Conservation (phyloP, 23 red algal species). For the Gracilaria domingensis region DNA sequence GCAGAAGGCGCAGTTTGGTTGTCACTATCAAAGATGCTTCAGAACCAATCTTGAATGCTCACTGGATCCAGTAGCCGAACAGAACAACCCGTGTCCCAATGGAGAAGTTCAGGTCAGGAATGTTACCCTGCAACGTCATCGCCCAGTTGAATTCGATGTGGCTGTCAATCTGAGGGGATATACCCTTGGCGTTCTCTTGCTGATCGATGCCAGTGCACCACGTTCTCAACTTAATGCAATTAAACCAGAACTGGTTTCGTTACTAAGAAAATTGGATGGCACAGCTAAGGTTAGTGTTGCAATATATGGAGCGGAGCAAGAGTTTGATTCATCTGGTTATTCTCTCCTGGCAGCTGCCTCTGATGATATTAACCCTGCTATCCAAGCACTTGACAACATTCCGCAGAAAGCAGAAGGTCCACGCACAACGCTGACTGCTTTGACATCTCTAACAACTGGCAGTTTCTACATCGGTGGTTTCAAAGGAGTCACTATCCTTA, state of each 20-base stretch:
- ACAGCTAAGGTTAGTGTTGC: constrained; percentile 2
- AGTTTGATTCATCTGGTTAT: not conserved
- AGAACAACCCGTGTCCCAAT: constrained; percentile 15
- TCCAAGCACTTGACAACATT: constrained; percentile 9
- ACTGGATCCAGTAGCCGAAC: not conserved
- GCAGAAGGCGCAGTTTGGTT: not conserved
- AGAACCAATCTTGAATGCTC: not conserved
- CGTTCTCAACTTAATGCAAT: not conserved
- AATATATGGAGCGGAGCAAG: not conserved
- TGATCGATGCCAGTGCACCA: constrained; percentile 2
- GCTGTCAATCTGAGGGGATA: not conserved
- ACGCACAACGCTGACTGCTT: not conserved
- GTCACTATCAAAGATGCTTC: not conserved
- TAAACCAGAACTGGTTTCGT: not conserved
- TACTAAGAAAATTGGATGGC: not conserved
- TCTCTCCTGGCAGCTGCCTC: not conserved
- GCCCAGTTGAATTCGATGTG: not conserved
- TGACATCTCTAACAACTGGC: not conserved
- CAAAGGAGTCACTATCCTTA: not conserved
- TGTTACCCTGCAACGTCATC: not conserved
- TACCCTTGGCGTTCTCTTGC: not conserved
- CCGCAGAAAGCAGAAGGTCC: not conserved
- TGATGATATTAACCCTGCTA: not conserved
- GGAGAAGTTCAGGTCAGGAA: not conserved
- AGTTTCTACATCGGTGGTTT: not conserved